These are phyloP conservation scores for Rhododendron ovatum DNA, from an alignment of 148 eudicot species.

Conservation along the genomic window DNA sequence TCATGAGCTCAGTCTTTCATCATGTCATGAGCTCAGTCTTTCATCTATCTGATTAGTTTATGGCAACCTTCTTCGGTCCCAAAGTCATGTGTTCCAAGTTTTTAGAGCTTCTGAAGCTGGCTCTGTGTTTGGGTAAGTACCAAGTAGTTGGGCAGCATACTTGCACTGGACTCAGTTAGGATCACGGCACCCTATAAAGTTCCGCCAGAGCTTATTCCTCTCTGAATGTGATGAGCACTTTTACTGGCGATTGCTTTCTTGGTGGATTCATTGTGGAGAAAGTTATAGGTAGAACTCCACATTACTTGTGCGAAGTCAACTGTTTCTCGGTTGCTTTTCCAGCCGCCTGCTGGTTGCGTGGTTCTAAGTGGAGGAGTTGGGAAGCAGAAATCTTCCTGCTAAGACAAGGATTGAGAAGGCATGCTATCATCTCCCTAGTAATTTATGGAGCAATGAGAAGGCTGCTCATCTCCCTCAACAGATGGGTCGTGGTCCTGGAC, in stretches of 20 bases:
- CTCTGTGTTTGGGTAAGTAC: neutral
- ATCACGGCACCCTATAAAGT: neutral
- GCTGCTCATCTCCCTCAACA: neutral
- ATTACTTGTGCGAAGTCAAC: neutral
- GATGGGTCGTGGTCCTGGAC: neutral
- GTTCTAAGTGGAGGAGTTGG: neutral
- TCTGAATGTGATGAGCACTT: neutral
- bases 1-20: neutral
- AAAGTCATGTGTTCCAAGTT: neutral
- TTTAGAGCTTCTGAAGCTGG: neutral
- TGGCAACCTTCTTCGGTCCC: neutral
- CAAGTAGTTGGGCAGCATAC: neutral
- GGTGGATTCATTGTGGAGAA: neutral
- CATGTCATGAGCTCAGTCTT: neutral
- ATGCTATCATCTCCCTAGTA: neutral
- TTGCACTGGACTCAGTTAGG: neutral
- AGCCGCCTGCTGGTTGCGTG: neutral
- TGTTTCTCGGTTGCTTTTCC: neutral
- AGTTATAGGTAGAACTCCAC: neutral
- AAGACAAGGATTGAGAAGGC: neutral
- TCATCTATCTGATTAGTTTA: neutral
- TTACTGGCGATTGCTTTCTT: neutral
- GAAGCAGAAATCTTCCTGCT: neutral
- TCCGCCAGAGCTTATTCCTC: neutral
- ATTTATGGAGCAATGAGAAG: neutral